Percentiles rank a stretch among this genome's conserved stretches.
phyloP scores from a whole-genome alignment of 129 eudicot species.

The Centella asiatica region DNA sequence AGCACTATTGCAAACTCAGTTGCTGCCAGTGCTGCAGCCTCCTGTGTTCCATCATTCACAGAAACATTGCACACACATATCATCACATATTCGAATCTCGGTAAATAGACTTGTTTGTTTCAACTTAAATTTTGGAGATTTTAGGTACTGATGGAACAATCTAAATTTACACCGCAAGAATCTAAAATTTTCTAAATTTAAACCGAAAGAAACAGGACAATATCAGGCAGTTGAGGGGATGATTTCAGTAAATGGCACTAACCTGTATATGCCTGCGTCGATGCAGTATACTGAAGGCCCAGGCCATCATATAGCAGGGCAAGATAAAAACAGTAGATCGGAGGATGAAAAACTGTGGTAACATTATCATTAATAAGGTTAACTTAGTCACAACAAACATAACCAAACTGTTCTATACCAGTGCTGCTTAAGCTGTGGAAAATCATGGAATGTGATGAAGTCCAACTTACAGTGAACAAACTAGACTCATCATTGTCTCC shows the following conservation, averaged over 20 bases:
- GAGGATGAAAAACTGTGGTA: conserved; percentile 72
- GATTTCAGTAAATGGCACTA: too few species aligned
- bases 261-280: conserved; percentile 97
- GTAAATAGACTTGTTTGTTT: too few species aligned
- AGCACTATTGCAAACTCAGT: conserved; percentile 51
- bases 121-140: too few species aligned
- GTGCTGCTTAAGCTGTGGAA: too few species aligned
- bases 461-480: conserved; percentile 60
- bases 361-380: not conserved
- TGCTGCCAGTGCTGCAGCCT: conserved; percentile 72
- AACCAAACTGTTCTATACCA: too few species aligned
- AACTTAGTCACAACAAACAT: too few species aligned
- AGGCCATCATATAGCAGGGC: conserved; percentile 89
- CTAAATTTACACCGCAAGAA: too few species aligned
- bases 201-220: not conserved
- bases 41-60: conserved; percentile 39
- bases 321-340: conserved; percentile 81
- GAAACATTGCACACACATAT: too few species aligned
- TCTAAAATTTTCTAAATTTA: not conserved
- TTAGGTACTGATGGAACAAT: too few species aligned
- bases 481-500: conserved; percentile 64
- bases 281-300: conserved; percentile 87
- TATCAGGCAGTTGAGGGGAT: not conserved
- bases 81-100: too few species aligned
- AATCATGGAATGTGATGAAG: not conserved